Conservation (phyloP, 2,329 filamentous ascomycete species). For the Ustulina deusta region DNA sequence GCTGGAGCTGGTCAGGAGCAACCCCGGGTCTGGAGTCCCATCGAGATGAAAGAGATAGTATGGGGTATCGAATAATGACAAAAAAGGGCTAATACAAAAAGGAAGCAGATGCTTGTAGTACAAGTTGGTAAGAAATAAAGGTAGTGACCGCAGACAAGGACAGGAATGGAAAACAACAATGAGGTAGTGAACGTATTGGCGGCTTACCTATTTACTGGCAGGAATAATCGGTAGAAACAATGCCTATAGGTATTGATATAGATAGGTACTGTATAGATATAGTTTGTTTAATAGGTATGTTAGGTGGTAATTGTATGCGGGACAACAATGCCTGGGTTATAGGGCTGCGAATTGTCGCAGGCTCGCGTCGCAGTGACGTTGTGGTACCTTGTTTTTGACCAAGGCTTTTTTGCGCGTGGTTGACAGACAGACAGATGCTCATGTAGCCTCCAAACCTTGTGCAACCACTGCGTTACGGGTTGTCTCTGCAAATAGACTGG, state of each 20-base stretch:
- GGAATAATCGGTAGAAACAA: slow-evolving; percentile 1
- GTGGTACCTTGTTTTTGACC: slow-evolving; percentile 35
- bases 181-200: slow-evolving; percentile 1
- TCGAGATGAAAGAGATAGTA: slow-evolving; percentile 37
- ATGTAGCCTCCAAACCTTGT: slow-evolving; percentile 35
- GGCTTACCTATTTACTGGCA: slow-evolving; percentile 27
- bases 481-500: slow-evolving; percentile 27
- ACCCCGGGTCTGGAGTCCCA: slow-evolving; percentile 43
- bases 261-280: neutral
- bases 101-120: neutral
- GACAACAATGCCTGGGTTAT: slow-evolving; percentile 31
- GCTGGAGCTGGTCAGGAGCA: slow-evolving; percentile 46
- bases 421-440: slow-evolving; percentile 35
- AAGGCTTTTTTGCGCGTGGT: slow-evolving; percentile 31
- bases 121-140: slow-evolving; percentile 10
- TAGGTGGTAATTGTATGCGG: slow-evolving; percentile 21
- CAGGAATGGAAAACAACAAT: neutral
- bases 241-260: slow-evolving; percentile 13
- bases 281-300: neutral
- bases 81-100: slow-evolving; percentile 25
- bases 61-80: slow-evolving; percentile 24
- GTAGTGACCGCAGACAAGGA: neutral
- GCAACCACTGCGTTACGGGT: slow-evolving; percentile 32
- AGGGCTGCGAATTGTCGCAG: slow-evolving; percentile 39
- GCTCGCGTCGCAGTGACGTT: slow-evolving; percentile 37